Evolutionary conservation across 371 early-diverging fungal species (phyloP).

Genomic region (Actinomucor elegans): DNA sequence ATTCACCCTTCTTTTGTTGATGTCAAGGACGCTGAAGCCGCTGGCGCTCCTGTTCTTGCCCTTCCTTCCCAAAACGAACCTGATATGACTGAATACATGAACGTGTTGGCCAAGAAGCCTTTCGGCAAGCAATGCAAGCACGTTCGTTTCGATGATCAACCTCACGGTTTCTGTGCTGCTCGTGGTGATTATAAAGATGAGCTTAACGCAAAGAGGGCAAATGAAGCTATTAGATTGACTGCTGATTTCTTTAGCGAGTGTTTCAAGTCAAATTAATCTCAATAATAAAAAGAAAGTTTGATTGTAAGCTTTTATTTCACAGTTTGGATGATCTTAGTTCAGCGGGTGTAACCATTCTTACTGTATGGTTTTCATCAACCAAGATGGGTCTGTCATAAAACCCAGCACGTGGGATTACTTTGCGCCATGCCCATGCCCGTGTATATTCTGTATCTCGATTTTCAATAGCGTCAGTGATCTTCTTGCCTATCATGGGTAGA

Average conservation of each 20-base stretch:
- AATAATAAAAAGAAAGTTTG: background rate
- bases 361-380: background rate
- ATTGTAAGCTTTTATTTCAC: background rate
- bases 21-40: conserved; percentile 50
- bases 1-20: conserved; percentile 66
- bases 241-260: conserved; percentile 48
- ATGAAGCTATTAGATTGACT: conserved; percentile 53
- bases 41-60: conserved; percentile 56
- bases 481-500: conserved; percentile 26
- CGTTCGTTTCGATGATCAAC: conserved; percentile 66
- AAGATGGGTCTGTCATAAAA: conserved; percentile 3
- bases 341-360: conserved; percentile 6
- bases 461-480: conserved; percentile 30
- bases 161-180: conserved; percentile 72
- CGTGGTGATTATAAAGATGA: conserved; percentile 62
- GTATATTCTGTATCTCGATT: conserved; percentile 24
- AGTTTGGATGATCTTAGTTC: conserved; percentile 12
- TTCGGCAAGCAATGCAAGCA: conserved; percentile 55
- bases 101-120: conserved; percentile 50
- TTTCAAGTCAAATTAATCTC: conserved; percentile 6
- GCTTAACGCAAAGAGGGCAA: conserved; percentile 47
- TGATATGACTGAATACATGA: conserved; percentile 57
- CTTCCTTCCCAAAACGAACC: conserved; percentile 68
- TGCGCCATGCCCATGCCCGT: conserved; percentile 26
- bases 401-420: conserved; percentile 11